Percentiles rank a stretch among this genome's conserved stretches.
These are phyloP conservation scores for Scalesia atractyloides DNA, from an alignment of 129 eudicot species.

Conservation along the genomic window DNA sequence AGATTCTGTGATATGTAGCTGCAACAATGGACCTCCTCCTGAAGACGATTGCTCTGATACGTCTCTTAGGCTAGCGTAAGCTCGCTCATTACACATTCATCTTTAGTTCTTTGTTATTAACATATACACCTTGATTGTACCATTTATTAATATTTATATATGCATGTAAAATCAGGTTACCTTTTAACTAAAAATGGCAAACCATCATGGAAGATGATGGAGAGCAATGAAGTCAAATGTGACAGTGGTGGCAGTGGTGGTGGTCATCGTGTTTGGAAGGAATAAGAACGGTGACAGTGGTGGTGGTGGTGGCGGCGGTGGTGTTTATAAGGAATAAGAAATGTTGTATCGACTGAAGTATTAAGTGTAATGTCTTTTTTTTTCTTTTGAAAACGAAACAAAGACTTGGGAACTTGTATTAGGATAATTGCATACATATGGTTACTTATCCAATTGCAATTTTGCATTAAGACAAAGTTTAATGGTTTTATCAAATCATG, in stretches of 20 bases:
- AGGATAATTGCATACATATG: conserved; percentile 1
- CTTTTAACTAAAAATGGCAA: conserved; percentile 31
- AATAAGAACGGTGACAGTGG: too few relatives aligned
- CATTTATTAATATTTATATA: too few relatives aligned
- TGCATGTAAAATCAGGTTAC: conserved; percentile 32
- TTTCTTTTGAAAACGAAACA: conserved; percentile 17
- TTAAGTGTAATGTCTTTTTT: conserved; percentile 1
- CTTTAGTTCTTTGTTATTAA: too few relatives aligned
- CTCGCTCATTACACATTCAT: neutral
- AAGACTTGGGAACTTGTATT: conserved; percentile 5
- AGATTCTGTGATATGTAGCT: conserved; percentile 45
- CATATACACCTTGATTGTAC: too few relatives aligned
- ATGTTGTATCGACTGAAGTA: conserved; percentile 10
- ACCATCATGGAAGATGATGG: neutral
- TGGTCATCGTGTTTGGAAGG: too few relatives aligned
- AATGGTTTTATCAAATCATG: neutral
- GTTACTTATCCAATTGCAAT: conserved; percentile 2
- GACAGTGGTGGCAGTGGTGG: too few relatives aligned
- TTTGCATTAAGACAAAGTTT: neutral
- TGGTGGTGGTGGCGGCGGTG: too few relatives aligned
- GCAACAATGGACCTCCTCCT: conserved; percentile 48
- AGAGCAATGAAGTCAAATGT: neutral
- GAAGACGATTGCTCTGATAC: conserved; percentile 66
- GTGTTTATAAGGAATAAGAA: conserved; percentile 20
- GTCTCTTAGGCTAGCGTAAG: conserved; percentile 60